Percentiles rank a stretch among this genome's conserved stretches.
These are phyloP conservation scores for Gyromitra esculenta DNA, from an alignment of 2,329 filamentous ascomycete genomes.

Conservation along the genomic window DNA sequence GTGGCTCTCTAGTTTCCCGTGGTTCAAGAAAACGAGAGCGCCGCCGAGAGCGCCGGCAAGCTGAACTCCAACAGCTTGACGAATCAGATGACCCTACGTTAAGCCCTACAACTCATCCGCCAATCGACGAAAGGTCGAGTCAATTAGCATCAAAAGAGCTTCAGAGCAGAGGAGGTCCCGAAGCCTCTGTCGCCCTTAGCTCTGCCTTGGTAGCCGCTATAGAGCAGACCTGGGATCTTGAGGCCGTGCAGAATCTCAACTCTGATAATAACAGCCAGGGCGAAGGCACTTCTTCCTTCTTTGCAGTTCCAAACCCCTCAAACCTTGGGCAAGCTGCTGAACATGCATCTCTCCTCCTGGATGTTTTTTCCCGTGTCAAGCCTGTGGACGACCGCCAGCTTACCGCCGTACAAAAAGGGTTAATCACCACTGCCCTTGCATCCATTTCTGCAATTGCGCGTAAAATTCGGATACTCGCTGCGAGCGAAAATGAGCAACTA, in stretches of 20 bases:
- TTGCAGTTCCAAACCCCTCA: not conserved
- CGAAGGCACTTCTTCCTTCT: not conserved
- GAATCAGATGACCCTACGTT: not conserved
- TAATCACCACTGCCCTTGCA: constrained; percentile 6
- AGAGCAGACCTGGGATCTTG: constrained; percentile 5
- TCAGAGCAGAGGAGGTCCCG: not conserved
- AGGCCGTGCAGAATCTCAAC: not conserved
- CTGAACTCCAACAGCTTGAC: not conserved
- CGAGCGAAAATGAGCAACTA: not conserved
- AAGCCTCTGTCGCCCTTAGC: not conserved
- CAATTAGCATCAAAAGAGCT: not conserved
- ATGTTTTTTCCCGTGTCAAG: constrained; percentile 11
- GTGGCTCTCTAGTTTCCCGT: not conserved
- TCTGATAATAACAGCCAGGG: not conserved
- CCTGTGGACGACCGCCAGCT: constrained; percentile 3
- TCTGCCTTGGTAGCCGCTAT: not conserved
- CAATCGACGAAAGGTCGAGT: no score
- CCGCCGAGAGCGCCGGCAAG: not conserved
- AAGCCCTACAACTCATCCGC: not conserved
- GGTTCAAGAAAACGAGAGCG: not conserved
- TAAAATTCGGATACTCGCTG: not conserved
- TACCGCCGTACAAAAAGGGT: constrained; percentile 1
- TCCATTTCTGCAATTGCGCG: not conserved
- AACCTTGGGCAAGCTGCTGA: constrained; percentile 13
- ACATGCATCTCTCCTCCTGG: constrained; percentile 20